Evolutionary conservation across 1,284 basidiomycete species (phyloP).

Genomic region (Golubevia sp.): DNA sequence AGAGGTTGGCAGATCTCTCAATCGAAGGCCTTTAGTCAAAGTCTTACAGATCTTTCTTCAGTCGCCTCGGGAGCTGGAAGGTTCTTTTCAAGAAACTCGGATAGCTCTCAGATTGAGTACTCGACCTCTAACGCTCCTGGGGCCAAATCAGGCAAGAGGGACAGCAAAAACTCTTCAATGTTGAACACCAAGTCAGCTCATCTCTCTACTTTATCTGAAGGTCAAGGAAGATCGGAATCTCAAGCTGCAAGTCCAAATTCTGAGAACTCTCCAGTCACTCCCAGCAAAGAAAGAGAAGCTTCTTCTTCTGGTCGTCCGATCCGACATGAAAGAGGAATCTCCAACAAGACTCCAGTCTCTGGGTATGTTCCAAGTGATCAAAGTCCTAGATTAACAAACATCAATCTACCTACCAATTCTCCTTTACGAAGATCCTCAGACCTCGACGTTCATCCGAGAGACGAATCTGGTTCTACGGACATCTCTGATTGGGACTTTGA

Average conservation of each 20-base stretch:
- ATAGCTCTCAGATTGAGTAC: too few species aligned
- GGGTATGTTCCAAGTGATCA: constrained; percentile 30
- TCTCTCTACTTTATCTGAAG: constrained; percentile 22
- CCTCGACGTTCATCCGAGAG: too few species aligned
- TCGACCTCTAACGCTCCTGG: too few species aligned
- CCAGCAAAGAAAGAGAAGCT: not conserved
- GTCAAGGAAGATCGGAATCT: constrained; percentile 1
- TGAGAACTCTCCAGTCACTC: not conserved
- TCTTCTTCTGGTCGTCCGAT: not conserved
- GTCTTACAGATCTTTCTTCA: constrained; percentile 33
- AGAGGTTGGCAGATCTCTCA: constrained; percentile 8
- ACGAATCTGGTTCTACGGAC: not conserved
- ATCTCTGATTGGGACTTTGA: constrained; percentile 36
- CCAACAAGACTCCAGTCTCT: constrained; percentile 51
- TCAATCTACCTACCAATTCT: not conserved
- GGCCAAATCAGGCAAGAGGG: too few species aligned
- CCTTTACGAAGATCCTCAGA: not conserved
- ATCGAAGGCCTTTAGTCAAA: constrained; percentile 27
- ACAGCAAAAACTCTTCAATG: too few species aligned
- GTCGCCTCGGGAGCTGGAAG: constrained; percentile 1
- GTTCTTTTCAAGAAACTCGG: too few species aligned
- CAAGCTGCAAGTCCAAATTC: not conserved
- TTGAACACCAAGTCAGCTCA: constrained; percentile 6
- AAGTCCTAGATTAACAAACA: not conserved
- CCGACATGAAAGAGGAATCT: constrained; percentile 34